phyloP scores from a whole-genome alignment of 179 eudicot genomes.

The Pouteria campechiana region DNA sequence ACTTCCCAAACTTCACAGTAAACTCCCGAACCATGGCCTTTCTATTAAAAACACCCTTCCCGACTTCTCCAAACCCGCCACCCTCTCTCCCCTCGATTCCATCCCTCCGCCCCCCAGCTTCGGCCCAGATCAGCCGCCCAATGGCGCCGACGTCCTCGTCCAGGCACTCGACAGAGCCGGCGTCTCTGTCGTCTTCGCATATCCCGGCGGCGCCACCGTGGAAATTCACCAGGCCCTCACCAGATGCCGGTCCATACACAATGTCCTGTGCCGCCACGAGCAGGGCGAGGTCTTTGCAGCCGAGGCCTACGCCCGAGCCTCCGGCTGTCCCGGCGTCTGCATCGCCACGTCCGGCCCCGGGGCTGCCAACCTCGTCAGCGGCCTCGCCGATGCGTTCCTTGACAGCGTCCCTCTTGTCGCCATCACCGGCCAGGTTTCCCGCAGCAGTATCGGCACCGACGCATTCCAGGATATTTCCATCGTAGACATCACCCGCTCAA shows the following conservation, averaged over 20 bases:
- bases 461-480: conserved; percentile 90
- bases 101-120: conserved; percentile 12
- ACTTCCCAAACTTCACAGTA: too few species aligned
- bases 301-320: conserved; percentile 82
- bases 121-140: conserved; percentile 52
- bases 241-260: conserved; percentile 43
- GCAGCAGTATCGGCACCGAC: conserved; percentile 23
- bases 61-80: too few species aligned
- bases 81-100: not conserved
- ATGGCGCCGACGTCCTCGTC: conserved; percentile 77
- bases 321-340: conserved; percentile 16
- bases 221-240: conserved; percentile 91
- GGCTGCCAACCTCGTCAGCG: not conserved
- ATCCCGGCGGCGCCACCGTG: conserved; percentile 89
- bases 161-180: conserved; percentile 86
- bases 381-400: conserved; percentile 1
- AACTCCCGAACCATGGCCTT: too few species aligned
- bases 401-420: not conserved
- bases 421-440: conserved; percentile 12
- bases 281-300: conserved; percentile 83
- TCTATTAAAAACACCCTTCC: too few species aligned
- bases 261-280: conserved; percentile 73
- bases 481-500: conserved; percentile 79
- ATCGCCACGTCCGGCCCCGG: conserved; percentile 5
- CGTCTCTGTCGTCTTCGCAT: conserved; percentile 66